Evolutionary conservation across 176 grass and related monocot species (phyloP), one percentile per base, ranked within the genome.

Genomic region (Dactylis glomerata): DNA sequence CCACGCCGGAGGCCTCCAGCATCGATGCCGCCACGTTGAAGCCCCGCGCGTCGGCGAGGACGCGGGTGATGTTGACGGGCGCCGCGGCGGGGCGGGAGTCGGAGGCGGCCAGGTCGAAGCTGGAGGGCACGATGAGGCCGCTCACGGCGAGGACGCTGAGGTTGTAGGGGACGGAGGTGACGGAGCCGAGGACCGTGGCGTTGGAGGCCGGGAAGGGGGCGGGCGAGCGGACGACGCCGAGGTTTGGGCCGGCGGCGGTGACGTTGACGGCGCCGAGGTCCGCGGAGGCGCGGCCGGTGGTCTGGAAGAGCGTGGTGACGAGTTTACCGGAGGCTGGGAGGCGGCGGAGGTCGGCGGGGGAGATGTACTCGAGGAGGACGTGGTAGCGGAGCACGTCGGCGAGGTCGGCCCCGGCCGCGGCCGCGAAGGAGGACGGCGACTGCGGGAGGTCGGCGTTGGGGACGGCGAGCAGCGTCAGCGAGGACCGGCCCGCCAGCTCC

Each of bases 21-120:
- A 95, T 90, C 3, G 96, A 93, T 1, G 96, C 92, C 0, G 93
- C 96, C 34, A 98, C 96, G 77, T 98, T 95, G 92, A 98, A 98
- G 26, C 83, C 89, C 17, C 87, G 92, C 34, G 91, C 96, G 37
- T 98, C 96, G 44, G 94, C 85, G 7, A 98, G 91, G 30, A 95
- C 52, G 17, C 82, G 83, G 33, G 92, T 95, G 84, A 98, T 93
- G 84, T 95, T 95, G 11, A 93, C 84, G 8, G 75, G 86, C 22
- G 79, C 66, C 0, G 92, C 87, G 34, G 83, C 36, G 2, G 95
- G 62, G 3, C 87, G 80, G 36, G 86, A 71, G 68, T 94, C 87
- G 42, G 95, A 92, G 9, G 92, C 90, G 54, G 95, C 88, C 74
- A 94, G 88, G 86, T 91, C 92, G 84, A 97, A 86, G 11, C 88